These are phyloP conservation scores for Sistotremastrum niveocremeum DNA, from an alignment of 768 basidiomycete species.

Conservation along the genomic window DNA sequence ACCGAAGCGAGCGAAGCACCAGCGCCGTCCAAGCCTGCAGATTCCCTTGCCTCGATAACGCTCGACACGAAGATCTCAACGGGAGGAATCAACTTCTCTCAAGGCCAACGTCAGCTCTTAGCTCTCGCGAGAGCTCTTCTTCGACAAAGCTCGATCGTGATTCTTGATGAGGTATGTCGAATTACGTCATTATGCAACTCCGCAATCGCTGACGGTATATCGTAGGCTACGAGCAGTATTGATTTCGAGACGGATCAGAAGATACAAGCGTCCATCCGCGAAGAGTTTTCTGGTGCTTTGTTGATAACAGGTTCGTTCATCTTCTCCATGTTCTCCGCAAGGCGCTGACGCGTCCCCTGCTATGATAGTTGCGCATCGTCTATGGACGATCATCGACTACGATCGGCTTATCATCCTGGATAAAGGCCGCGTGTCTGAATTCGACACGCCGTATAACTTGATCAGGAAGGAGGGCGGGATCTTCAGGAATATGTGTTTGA, in stretches of 20 bases:
- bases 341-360: background rate
- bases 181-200: slow-evolving; percentile 1
- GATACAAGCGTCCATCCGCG: slow-evolving; percentile 26
- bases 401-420: slow-evolving; percentile 17
- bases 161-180: slow-evolving; percentile 12
- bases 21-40: background rate
- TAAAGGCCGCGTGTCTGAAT: slow-evolving; percentile 39
- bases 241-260: slow-evolving; percentile 13
- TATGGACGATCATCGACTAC: slow-evolving; percentile 13
- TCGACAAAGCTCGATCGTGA: slow-evolving; percentile 11
- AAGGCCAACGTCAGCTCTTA: slow-evolving; percentile 27
- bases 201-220: background rate
- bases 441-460: slow-evolving; percentile 60
- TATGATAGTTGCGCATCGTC: slow-evolving; percentile 14
- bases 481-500: slow-evolving; percentile 57
- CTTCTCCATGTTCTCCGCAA: background rate
- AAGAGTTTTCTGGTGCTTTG: slow-evolving; percentile 21
- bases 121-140: slow-evolving; percentile 15
- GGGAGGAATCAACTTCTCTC: slow-evolving; percentile 28
- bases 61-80: slow-evolving; percentile 21
- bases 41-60: background rate
- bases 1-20: background rate
- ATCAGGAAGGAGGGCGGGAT: slow-evolving; percentile 49
- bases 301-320: slow-evolving; percentile 11
- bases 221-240: slow-evolving; percentile 3